Base-by-base conservation (phyloP, 2,329 filamentous ascomycete genomes). In the Capronia coronata region DNA sequence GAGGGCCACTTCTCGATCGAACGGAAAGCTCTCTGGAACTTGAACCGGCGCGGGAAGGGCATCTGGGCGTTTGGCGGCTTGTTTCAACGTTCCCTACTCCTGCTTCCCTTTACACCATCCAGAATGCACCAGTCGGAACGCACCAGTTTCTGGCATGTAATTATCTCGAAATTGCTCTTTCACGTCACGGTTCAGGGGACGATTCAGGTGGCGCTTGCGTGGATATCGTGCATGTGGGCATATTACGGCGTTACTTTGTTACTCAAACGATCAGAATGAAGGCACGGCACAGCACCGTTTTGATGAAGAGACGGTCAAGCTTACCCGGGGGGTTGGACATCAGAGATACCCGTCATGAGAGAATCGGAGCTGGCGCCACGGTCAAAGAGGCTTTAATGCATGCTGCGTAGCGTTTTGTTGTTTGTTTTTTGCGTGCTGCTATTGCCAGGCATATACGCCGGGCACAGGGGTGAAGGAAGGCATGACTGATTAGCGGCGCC, bases 341-440 rank as follows among this genome's bases (percentile, higher is more conserved):
- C 43, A 51, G 49, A 47, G 51, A 54, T 50, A 54, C 47, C 51
- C 47, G 51, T 51, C 40, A 48, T 37, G 51, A 46, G 39, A 44
- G 25, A 35, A 42, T 21, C 34, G 41, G 47, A 48, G 45, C 49
- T 48, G 45, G 49, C 41, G 44, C 40, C 18, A 41, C 25, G 44
- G 49, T 32, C 46, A 6, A 35, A n/a, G 35, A 29, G 21, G n/a
- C 29, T 51, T 30, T 39, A 37, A 29, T 6, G 40, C 14, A 37
- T 41, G 23, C 27, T 19, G 38, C 27, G 22, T 41, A 14, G 35
- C 25, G 35, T 19, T 42, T 18, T 42, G 43, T 51, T 35, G 37
- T 48, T 37, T 42, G 9, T 19, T 42, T 37, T 42, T 16, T 38
- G 14, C 14, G 10, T 19, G 35, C 25, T 39, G 13, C 40, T 22